phyloP scores from a whole-genome alignment of 164 flowering plant species.

The Magnolia changhungtana region DNA sequence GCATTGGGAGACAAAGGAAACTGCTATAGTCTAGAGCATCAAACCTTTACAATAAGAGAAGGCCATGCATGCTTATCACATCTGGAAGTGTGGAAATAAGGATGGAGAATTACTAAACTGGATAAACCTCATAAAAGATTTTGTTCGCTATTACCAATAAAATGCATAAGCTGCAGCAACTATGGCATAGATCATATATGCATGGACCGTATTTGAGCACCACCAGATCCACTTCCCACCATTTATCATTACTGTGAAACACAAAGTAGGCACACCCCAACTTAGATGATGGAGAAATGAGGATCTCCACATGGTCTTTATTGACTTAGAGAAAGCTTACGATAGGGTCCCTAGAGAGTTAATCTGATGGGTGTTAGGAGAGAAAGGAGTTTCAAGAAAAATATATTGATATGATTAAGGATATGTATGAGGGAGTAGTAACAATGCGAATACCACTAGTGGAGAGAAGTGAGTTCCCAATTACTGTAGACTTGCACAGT shows the following conservation, averaged over 20 bases:
- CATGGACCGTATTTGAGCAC: not conserved
- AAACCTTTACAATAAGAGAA: not conserved
- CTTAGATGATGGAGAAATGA: too few relatives aligned
- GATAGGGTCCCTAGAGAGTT: too few relatives aligned
- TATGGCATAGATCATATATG: not conserved
- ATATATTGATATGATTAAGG: too few relatives aligned
- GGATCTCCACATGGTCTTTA: too few relatives aligned
- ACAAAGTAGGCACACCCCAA: not conserved
- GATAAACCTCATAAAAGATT: not conserved
- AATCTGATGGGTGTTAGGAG: too few relatives aligned
- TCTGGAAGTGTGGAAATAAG: not conserved
- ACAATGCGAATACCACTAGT: too few relatives aligned
- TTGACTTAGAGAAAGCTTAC: too few relatives aligned
- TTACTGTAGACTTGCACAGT: too few relatives aligned
- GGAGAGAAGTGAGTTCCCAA: too few relatives aligned
- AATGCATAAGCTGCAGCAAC: not conserved
- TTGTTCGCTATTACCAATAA: not conserved
- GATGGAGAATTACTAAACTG: not conserved
- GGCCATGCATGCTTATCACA: not conserved
- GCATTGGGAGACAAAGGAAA: conserved; percentile 8
- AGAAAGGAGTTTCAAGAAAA: too few relatives aligned
- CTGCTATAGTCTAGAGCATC: too few relatives aligned
- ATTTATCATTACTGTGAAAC: not conserved
- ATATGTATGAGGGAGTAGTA: too few relatives aligned
- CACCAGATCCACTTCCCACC: not conserved